Evolutionary conservation across 345 rosid genomes (phyloP).

Genomic region (Hibiscus mutabilis): DNA sequence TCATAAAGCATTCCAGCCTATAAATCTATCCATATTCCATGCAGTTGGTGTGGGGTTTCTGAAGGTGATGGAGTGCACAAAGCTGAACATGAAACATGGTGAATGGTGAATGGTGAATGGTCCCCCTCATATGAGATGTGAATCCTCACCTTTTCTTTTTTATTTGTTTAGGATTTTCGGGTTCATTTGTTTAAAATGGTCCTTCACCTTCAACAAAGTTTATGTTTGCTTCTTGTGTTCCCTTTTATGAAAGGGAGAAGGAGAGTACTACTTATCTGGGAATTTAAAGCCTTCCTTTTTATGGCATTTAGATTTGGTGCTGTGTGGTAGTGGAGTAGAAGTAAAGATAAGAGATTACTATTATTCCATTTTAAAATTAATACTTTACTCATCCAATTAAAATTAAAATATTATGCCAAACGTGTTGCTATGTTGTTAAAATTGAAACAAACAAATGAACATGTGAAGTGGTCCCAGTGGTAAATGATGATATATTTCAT

Average conservation of each 20-base stretch:
- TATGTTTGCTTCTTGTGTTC: conserved; percentile 24
- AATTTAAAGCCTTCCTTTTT: conserved; percentile 9
- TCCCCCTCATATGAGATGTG: conserved; percentile 10
- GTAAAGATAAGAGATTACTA: conserved; percentile 16
- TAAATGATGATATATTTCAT: no score
- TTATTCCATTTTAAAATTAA: conserved; percentile 1
- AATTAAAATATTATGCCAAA: no score
- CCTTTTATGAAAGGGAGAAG: conserved; percentile 13
- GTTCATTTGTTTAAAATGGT: neutral
- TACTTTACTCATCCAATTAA: no score
- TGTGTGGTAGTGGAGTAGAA: conserved; percentile 24
- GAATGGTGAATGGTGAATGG: no score
- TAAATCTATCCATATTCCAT: conserved; percentile 18
- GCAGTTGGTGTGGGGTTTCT: conserved; percentile 18
- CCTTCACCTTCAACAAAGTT: conserved; percentile 13
- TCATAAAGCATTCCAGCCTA: conserved; percentile 20
- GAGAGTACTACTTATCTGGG: conserved; percentile 7
- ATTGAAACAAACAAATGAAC: no score
- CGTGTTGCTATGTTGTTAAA: no score
- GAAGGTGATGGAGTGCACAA: conserved; percentile 11
- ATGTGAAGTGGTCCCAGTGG: no score
- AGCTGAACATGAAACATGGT: conserved; percentile 16
- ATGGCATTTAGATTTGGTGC: conserved; percentile 21
- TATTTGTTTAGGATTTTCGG: no score
- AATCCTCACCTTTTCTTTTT: neutral